phyloP scores from a whole-genome alignment of 768 basidiomycete species.

The Psilocybe azurescens region DNA sequence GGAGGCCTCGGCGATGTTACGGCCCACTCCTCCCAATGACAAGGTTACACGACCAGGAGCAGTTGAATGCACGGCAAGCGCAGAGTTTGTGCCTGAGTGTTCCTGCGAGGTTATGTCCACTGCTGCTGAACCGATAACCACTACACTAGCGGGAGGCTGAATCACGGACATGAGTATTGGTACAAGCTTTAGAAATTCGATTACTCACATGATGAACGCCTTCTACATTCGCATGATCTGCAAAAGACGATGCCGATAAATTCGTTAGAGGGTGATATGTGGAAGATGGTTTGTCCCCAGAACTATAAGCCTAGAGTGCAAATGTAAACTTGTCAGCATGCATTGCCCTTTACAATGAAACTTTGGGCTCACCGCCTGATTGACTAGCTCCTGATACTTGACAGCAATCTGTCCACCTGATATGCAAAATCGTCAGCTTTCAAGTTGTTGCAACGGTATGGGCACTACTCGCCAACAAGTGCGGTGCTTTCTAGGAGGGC shows the following conservation, averaged over 20 bases:
- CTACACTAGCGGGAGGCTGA: conserved; percentile 50
- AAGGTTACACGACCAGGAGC: conserved; percentile 77
- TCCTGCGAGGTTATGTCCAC: conserved; percentile 82
- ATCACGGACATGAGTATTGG: conserved; percentile 1
- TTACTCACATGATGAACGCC: conserved; percentile 5
- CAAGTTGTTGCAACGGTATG: neutral
- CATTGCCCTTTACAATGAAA: neutral
- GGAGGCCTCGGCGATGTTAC: conserved; percentile 94
- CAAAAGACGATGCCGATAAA: conserved; percentile 1
- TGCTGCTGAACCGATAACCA: conserved; percentile 87
- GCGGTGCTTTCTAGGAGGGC: conserved; percentile 92
- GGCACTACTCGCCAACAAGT: conserved; percentile 58
- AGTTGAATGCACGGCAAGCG: conserved; percentile 64
- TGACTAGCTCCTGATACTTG: conserved; percentile 64
- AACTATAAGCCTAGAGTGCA: neutral
- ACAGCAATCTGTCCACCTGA: conserved; percentile 77
- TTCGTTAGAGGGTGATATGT: neutral
- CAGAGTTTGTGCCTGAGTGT: conserved; percentile 34
- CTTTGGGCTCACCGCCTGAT: conserved; percentile 36
- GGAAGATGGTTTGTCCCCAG: neutral
- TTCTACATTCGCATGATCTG: conserved; percentile 3
- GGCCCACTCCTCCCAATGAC: conserved; percentile 87
- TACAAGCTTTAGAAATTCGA: neutral
- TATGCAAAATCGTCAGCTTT: conserved; percentile 7
- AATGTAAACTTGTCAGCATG: too few relatives aligned